Evolutionary conservation across 2,329 filamentous ascomycete species (phyloP).

Genomic region (Colletotrichum agaves): DNA sequence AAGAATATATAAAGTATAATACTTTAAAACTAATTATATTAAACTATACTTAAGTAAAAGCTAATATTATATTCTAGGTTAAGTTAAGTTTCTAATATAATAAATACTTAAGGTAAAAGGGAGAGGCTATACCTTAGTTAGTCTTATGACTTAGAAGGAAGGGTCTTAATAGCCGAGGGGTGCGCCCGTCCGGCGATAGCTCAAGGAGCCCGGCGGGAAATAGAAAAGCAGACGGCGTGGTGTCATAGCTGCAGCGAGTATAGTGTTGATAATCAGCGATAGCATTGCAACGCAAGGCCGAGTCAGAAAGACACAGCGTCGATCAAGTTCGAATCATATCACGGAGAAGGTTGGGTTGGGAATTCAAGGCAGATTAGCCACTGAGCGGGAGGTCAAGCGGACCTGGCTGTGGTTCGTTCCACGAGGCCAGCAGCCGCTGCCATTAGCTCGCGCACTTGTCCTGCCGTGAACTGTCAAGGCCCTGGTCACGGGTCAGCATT

Average conservation of each 20-base stretch:
- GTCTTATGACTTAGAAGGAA: too few species aligned
- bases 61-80: too few species aligned
- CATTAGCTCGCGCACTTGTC: slow-evolving; percentile 28
- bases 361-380: slow-evolving; percentile 11
- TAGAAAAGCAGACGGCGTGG: slow-evolving; percentile 20
- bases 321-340: slow-evolving; percentile 20
- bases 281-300: slow-evolving; percentile 5
- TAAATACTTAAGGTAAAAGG: too few species aligned
- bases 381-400: slow-evolving; percentile 15
- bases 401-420: not conserved
- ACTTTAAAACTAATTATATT: too few species aligned
- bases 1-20: too few species aligned
- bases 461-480: slow-evolving; percentile 28
- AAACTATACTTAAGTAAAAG: too few species aligned
- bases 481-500: slow-evolving; percentile 23
- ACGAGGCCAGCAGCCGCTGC: slow-evolving; percentile 24
- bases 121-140: too few species aligned
- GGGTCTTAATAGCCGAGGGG: slow-evolving; percentile 20
- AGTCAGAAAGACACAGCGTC: slow-evolving; percentile 19
- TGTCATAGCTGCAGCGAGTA: slow-evolving; percentile 7
- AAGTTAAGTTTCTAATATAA: too few species aligned
- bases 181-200: slow-evolving; percentile 9
- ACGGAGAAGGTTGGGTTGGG: not conserved
- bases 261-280: slow-evolving; percentile 6
- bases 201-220: slow-evolving; percentile 20